Base-by-base conservation (phyloP, 2,329 filamentous ascomycete genomes). In the Pestalotiopsis fici region DNA sequence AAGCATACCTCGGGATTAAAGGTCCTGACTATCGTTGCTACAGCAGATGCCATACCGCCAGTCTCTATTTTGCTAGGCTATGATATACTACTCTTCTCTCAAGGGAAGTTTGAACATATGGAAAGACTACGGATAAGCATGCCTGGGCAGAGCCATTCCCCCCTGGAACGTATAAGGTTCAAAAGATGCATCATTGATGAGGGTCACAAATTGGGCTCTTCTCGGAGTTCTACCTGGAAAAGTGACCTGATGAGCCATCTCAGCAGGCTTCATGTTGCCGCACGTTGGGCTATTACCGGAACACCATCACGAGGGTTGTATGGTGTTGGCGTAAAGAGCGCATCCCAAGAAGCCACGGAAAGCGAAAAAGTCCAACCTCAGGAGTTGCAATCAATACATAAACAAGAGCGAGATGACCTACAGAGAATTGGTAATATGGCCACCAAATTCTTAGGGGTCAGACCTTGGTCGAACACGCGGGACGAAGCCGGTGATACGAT, bases 101-200 rank as follows among this genome's bases (percentile, higher is more conserved):
- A 91, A 50, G 83, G 84, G 23, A 86, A 91, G 0, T 94, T 97
- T 70, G 93, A 96, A 70, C 83, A 82, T 68, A 77, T 90, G 82
- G 43, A 83, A 81, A 67, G 84, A 86, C 70, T 86, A 70, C 76
- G 86, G 70, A 66, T 80, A 73, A 59, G 77, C 68, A 74, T 81
- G 72, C 63, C 71, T 70, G 6, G 73, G 69, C 35, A 74, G 69
- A 47, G 67, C 37, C 76, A 85, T 11, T 92, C 89, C 1, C 87
- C 91, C 0, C 79, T 98, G 21, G 88, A 89, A 50, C 79, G 87
- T 7, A 79, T 98, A 3, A 94, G 93, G 72, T 97, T 95, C 86
- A 91, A 97, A 73, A 87, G 95, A 1, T 90, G 97, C 59, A 95
- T 98, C 59, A 91, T 97, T 21, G 95, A 98, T 71, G 95, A 98